Conservation (phyloP, 169 alveolate genomes). For the Toxoplasma gondii region DNA sequence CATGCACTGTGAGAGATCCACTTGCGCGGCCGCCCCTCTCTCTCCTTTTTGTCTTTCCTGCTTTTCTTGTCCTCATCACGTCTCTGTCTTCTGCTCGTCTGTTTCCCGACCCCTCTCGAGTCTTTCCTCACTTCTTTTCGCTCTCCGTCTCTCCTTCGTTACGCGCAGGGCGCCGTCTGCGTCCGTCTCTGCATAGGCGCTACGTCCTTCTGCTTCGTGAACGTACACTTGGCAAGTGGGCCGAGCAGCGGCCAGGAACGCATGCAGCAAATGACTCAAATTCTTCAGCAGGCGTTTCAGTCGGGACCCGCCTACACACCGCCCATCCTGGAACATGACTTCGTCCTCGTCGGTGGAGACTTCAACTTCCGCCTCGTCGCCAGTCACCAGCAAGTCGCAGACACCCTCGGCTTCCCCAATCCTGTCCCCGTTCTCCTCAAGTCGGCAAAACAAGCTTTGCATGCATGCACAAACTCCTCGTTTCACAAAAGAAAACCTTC, state of each 20-base stretch:
- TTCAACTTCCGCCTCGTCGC: conserved; percentile 63
- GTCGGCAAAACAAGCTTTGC: not conserved
- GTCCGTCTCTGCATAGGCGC: conserved; percentile 32
- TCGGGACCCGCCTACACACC: conserved; percentile 21
- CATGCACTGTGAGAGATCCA: too few relatives aligned
- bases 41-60: too few relatives aligned
- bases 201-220: conserved; percentile 55
- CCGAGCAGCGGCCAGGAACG: conserved; percentile 62
- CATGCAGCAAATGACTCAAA: conserved; percentile 50
- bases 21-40: too few relatives aligned
- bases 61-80: too few relatives aligned
- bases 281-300: conserved; percentile 55
- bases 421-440: not conserved
- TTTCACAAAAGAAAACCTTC: not conserved
- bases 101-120: not conserved
- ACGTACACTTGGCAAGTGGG: conserved; percentile 56
- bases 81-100: not conserved
- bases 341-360: conserved; percentile 52
- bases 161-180: conserved; percentile 65
- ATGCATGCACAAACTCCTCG: not conserved
- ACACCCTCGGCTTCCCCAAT: not conserved
- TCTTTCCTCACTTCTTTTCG: too few relatives aligned
- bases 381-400: conserved; percentile 36
- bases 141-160: too few relatives aligned
- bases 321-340: conserved; percentile 49